Evolutionary conservation across 2,329 filamentous ascomycete species (phyloP), one percentile per base, ranked within the genome.

Genomic region (Madurella fahalii): DNA sequence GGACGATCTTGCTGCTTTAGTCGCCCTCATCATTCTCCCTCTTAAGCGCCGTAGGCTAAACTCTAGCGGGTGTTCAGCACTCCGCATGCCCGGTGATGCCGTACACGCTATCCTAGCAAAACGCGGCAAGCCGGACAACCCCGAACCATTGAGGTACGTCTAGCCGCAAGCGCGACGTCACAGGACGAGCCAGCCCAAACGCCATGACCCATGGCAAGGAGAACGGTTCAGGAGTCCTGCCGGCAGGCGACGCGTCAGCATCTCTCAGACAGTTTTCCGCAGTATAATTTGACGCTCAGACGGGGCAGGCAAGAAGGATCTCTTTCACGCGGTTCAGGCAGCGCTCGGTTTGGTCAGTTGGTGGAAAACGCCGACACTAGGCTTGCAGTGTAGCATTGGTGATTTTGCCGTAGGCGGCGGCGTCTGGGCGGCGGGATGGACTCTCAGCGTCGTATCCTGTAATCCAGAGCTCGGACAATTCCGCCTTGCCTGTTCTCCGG

Each of bases 381-480:
- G 8, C 13, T 34, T 52, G 57, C 53, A 59, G 54, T 49, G 60
- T 60, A 48, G 58, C 57, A 62, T 58, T 53, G 45, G 48, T 17
- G 50, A 52, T 61, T 61, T 53, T 62, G 52, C 57, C 61, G 55
- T 47, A 53, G 55, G 49, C 34, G 44, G 49, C 52, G 54, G 47
- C 51, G 55, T 51, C 50, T 53, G 50, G 54, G 32, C 31, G 40
- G 40, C 47, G 4, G 25, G 25, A 25, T 25, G 25, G 34, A 31
- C 47, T 41, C 20, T 47, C 46, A 53, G 52, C 37, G 57, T 59
- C 32, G 52, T 49, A 57, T 58, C 51, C 53, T 52, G 42, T 40
- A 34, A 20, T 58, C 49, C 47, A 47, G 41, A 34, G 18, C 16
- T 30, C 48, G 53, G 57, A 50, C 47, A 52, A 42, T 47, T 49